Evolutionary conservation across 1,284 basidiomycete species (phyloP), one percentile per base, ranked within the genome.

Genomic region (Vanrija sp.): DNA sequence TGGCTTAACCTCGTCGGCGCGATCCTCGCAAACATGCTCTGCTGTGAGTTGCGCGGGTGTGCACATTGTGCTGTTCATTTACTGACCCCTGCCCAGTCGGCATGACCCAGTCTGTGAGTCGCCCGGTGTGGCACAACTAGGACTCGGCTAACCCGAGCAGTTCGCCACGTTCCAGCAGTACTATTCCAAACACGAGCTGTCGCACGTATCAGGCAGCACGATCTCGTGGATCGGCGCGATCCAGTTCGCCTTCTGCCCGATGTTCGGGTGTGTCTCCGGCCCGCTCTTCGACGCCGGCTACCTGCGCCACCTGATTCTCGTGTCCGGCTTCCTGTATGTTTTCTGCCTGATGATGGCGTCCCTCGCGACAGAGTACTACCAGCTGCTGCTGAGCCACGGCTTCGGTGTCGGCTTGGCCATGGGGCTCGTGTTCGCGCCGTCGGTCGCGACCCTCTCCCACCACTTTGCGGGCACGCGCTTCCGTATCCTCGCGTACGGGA

Each of bases 161-260:
- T 18, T 60, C 46, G 70, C 68, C 23, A 64, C 67, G 7, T 72
- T 70, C 55, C 67, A 72, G 54, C 49, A 60, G 25, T 68, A 70
- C 60, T 65, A 71, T 60, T 25, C 54, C 12, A 43, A 47, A 0
- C 44, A 64, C 38, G 48, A 59, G 9, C 61, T 69, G n/a, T 45
- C 51, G 4, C 18, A 39, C 34, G 34, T 48, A 18, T 42, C 61
- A 0, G 47, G 67, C 3, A 67, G 69, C 43, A 54, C 61, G 8
- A 68, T 72, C 43, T 81, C 86, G n/a, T 88, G 86, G 87, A 87
- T 88, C 55, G 86, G 86, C 3, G 86, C 86, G 0, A 76, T 86
- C 53, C 85, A 88, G 71, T 81, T 60, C 79, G 82, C 75, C 54
- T 80, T 65, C 74, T 82, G 61, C 70, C 79, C 65, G 63, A 79